A percentile compares a stretch with the other conserved stretches of the same genome.
These are phyloP conservation scores for Pleoardoris graminearum DNA, from an alignment of 2,329 filamentous ascomycete species.

Conservation along the genomic window DNA sequence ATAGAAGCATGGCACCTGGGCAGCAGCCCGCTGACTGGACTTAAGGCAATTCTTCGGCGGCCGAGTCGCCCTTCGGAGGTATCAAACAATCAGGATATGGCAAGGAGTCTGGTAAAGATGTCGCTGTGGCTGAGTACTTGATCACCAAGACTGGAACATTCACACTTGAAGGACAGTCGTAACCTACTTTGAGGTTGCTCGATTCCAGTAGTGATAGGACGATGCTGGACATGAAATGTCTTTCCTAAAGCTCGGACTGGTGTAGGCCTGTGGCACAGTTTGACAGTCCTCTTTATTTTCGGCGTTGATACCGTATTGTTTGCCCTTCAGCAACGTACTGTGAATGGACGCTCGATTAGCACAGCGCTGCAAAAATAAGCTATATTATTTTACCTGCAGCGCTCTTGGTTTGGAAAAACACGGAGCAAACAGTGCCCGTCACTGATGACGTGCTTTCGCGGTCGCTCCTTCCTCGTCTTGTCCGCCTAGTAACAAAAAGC, in stretches of 20 bases:
- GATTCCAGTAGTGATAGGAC: not conserved
- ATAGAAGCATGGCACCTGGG: not conserved
- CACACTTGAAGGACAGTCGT: constrained; percentile 53
- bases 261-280: too few species aligned
- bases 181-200: not conserved
- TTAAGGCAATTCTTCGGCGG: constrained; percentile 64
- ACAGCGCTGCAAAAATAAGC: too few species aligned
- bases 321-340: too few species aligned
- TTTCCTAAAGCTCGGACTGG: too few species aligned
- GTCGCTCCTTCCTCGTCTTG: constrained; percentile 1
- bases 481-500: not conserved
- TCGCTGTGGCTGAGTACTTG: constrained; percentile 65
- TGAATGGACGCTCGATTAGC: too few species aligned
- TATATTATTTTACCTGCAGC: too few species aligned
- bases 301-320: too few species aligned
- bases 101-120: constrained; percentile 69
- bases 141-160: constrained; percentile 69
- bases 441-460: too few species aligned
- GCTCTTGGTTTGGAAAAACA: too few species aligned
- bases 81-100: constrained; percentile 71
- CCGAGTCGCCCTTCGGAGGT: constrained; percentile 68
- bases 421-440: too few species aligned
- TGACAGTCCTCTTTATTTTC: too few species aligned
- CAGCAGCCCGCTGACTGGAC: not conserved
- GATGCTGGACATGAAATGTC: not conserved